Conservation (phyloP, 2,329 filamentous ascomycete genomes). For the Xylariaceae sp. region DNA sequence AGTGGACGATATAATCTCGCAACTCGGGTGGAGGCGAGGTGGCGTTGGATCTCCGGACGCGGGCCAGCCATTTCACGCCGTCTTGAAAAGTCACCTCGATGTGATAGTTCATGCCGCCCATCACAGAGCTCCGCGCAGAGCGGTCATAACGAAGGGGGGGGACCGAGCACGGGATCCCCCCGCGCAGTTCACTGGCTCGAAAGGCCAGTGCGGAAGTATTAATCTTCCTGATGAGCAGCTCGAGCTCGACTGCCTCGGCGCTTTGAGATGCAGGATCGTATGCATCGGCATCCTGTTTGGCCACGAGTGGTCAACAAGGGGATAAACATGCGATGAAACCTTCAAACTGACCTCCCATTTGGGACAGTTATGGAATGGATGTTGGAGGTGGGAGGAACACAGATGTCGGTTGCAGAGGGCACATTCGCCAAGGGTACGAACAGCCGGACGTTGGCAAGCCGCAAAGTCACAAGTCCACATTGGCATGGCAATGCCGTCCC, state of each 20-base stretch:
- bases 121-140: slow-evolving; percentile 18
- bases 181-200: slow-evolving; percentile 23
- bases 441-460: too few relatives aligned
- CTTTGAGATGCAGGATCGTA: slow-evolving; percentile 32
- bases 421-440: slow-evolving; percentile 27
- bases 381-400: slow-evolving; percentile 21
- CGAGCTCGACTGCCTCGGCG: slow-evolving; percentile 35
- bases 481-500: too few relatives aligned
- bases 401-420: slow-evolving; percentile 24
- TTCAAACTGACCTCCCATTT: slow-evolving; percentile 11
- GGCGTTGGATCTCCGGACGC: slow-evolving; percentile 19
- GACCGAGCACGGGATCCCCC: slow-evolving; percentile 12
- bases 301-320: too few relatives aligned
- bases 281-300: slow-evolving; percentile 31
- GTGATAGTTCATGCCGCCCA: slow-evolving; percentile 27
- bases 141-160: too few relatives aligned
- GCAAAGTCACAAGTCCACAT: too few relatives aligned
- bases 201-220: slow-evolving; percentile 34
- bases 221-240: slow-evolving; percentile 32
- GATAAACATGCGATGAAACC: too few relatives aligned
- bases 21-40: slow-evolving; percentile 19
- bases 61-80: slow-evolving; percentile 22
- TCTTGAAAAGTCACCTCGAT: slow-evolving; percentile 28
- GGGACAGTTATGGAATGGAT: slow-evolving; percentile 20
- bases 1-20: slow-evolving; percentile 25